Conservation (phyloP, 176 grass and related monocot genomes). For the Oryza glaberrima region DNA sequence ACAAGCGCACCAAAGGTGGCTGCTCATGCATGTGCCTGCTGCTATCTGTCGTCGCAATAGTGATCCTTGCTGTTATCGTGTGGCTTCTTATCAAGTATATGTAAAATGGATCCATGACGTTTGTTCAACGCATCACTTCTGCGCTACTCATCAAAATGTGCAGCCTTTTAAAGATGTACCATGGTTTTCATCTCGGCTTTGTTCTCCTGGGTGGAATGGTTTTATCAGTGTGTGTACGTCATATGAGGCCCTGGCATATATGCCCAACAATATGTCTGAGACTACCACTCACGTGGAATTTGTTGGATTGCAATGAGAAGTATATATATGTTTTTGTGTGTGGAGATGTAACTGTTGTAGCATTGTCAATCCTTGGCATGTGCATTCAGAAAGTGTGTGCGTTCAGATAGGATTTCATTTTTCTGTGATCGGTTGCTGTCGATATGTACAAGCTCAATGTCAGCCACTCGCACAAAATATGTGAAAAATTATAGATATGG, state of each 20-base stretch:
- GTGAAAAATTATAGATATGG: no score
- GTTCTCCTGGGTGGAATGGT: conserved; percentile 30
- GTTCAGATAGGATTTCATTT: background rate
- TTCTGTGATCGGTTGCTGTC: background rate
- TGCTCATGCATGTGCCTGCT: conserved; percentile 88
- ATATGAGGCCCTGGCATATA: background rate
- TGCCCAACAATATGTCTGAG: conserved; percentile 21
- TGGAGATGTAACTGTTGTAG: background rate
- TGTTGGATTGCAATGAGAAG: conserved; percentile 26
- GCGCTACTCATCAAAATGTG: conserved; percentile 35
- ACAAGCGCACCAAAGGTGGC: conserved; percentile 86
- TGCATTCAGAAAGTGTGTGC: background rate
- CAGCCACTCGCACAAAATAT: no score
- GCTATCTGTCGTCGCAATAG: conserved; percentile 65
- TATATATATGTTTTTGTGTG: background rate
- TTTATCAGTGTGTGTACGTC: conserved; percentile 21
- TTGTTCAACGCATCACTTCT: background rate
- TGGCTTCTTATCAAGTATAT: conserved; percentile 93
- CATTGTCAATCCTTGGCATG: background rate
- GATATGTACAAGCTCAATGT: no score
- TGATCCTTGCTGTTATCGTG: conserved; percentile 71
- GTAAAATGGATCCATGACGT: conserved; percentile 31
- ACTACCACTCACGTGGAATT: background rate
- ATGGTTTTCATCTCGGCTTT: conserved; percentile 26
- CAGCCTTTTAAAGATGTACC: conserved; percentile 16